These are phyloP conservation scores for Eucalyptus erythrocorys DNA, from an alignment of 345 rosid genomes.

Conservation along the genomic window DNA sequence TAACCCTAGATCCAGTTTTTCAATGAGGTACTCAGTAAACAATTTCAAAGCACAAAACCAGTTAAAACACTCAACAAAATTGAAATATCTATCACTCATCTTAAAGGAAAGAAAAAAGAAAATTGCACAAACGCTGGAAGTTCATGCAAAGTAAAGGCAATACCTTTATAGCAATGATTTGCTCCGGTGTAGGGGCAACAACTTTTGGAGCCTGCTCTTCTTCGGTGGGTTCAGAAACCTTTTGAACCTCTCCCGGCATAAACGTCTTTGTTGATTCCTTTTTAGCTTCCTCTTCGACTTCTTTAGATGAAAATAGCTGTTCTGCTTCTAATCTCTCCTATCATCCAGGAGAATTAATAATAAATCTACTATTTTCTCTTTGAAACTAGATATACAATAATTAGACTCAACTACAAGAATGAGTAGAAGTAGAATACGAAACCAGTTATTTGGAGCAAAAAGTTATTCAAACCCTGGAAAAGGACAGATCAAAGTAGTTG, in stretches of 20 bases:
- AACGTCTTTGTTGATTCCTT: slow-evolving; percentile 45
- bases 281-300: slow-evolving; percentile 78
- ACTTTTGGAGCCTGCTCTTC: slow-evolving; percentile 55
- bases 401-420: not conserved
- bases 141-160: not conserved
- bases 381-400: not conserved
- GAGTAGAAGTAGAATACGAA: not conserved
- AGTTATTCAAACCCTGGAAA: not conserved
- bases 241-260: slow-evolving; percentile 48
- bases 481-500: not conserved
- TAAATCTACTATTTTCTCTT: not conserved
- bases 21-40: not conserved
- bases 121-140: not conserved
- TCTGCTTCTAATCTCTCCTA: slow-evolving; percentile 94
- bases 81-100: not conserved
- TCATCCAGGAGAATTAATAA: slow-evolving; percentile 1
- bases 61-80: not conserved
- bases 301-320: slow-evolving; percentile 74
- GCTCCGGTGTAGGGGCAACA: slow-evolving; percentile 91
- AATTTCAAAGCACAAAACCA: not conserved
- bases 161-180: slow-evolving; percentile 95
- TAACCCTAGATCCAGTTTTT: not conserved
- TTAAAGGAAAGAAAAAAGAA: not conserved
- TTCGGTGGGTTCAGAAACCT: slow-evolving; percentile 37
- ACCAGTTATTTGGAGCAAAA: not conserved